Conservation (phyloP, 2,329 filamentous ascomycete species). For the Chaetomiaceae sp. region DNA sequence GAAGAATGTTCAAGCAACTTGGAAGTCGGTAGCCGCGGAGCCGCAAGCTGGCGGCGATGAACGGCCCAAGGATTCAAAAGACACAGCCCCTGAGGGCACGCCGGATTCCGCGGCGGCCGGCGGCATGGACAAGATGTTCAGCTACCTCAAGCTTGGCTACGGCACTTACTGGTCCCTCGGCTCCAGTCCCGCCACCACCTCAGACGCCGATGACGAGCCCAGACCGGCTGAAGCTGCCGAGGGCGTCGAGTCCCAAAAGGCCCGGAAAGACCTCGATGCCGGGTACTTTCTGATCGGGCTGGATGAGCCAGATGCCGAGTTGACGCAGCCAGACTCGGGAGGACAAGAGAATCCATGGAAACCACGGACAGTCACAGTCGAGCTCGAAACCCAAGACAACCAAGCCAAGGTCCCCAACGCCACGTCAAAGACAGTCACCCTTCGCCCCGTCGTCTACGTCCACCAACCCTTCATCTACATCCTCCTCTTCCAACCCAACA, state of each 20-base stretch:
- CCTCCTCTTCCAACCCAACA: slow-evolving; percentile 62
- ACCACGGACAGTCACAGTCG: slow-evolving; percentile 49
- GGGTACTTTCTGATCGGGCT: slow-evolving; percentile 49
- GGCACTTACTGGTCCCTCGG: slow-evolving; percentile 61
- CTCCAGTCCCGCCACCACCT: slow-evolving; percentile 13
- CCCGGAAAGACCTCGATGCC: slow-evolving; percentile 20
- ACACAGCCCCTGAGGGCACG: not conserved
- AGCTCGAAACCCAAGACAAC: slow-evolving; percentile 46
- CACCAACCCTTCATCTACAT: slow-evolving; percentile 73
- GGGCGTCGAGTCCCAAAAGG: not conserved
- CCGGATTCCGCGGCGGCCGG: slow-evolving; percentile 30
- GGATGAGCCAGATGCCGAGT: not conserved
- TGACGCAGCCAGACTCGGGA: slow-evolving; percentile 30
- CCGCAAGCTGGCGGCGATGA: not conserved
- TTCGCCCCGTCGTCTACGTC: slow-evolving; percentile 69
- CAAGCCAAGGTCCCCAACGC: slow-evolving; percentile 31
- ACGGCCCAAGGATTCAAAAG: not conserved
- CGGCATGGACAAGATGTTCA: slow-evolving; percentile 53
- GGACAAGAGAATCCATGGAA: slow-evolving; percentile 26
- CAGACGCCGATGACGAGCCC: slow-evolving; percentile 3
- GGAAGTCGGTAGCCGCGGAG: not conserved
- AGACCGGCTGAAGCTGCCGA: slow-evolving; percentile 11
- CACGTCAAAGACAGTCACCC: slow-evolving; percentile 43
- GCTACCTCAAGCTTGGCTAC: slow-evolving; percentile 63
- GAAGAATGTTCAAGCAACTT: slow-evolving; percentile 20